phyloP scores from a whole-genome alignment of 345 rosid genomes.

The Eucalyptus lansdowneana region DNA sequence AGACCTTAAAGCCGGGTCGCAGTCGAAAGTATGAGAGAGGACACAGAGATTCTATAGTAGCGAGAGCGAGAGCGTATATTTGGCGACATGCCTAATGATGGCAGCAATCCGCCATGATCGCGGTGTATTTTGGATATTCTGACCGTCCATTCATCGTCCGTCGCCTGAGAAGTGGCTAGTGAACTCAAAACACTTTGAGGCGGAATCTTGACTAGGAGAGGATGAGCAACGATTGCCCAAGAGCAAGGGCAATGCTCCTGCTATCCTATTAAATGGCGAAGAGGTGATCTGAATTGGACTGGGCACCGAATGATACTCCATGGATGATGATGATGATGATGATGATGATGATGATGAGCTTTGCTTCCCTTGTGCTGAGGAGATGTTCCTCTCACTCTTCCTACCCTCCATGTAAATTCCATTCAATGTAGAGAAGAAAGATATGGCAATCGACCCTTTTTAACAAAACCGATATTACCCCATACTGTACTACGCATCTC shows the following conservation, averaged over 20 bases:
- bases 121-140: background rate
- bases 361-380: background rate
- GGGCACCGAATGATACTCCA: background rate
- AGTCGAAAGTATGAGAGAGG: background rate
- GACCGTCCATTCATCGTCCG: background rate
- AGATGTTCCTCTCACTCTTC: background rate
- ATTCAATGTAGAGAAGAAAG: background rate
- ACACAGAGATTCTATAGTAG: background rate
- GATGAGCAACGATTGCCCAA: background rate
- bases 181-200: background rate
- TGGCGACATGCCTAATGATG: background rate
- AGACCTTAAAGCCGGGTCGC: conserved; percentile 20
- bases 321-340: background rate
- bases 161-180: background rate
- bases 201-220: background rate
- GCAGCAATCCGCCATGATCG: background rate
- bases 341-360: background rate
- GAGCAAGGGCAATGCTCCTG: background rate
- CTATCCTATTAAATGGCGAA: background rate
- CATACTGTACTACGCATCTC: accelerated
- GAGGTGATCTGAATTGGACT: background rate
- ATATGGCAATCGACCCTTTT: background rate
- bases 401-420: background rate
- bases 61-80: background rate
- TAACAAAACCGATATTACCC: background rate